These are phyloP conservation scores for Myxozyma sirexii DNA, from an alignment of 805 yeast genomes.

Conservation along the genomic window DNA sequence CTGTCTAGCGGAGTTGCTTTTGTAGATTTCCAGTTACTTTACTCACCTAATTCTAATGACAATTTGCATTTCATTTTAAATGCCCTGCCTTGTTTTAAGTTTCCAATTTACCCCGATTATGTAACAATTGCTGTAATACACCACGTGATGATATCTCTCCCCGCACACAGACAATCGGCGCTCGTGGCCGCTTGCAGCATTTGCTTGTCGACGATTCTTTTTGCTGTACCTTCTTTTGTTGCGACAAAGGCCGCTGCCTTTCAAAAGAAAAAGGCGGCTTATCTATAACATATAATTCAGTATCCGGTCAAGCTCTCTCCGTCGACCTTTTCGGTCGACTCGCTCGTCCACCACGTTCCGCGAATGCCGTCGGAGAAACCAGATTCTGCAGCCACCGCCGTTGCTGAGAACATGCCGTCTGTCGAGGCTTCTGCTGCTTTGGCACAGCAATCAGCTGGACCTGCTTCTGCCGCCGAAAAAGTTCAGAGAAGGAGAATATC, in stretches of 20 bases:
- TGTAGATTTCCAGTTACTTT: not conserved
- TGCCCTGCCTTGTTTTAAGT: too few species aligned
- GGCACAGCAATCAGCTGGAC: not conserved
- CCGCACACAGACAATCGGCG: too few species aligned
- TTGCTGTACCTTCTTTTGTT: not conserved
- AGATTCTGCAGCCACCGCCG: slow-evolving; percentile 5
- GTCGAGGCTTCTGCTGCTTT: too few species aligned
- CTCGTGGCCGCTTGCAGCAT: not conserved
- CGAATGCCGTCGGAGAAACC: slow-evolving; percentile 11
- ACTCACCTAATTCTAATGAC: too few species aligned
- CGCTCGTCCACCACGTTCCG: slow-evolving; percentile 17
- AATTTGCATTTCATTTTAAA: too few species aligned
- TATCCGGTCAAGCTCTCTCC: slow-evolving; percentile 15
- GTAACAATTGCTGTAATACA: not conserved
- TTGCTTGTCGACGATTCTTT: not conserved
- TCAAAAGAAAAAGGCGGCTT: too few species aligned
- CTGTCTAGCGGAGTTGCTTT: not conserved
- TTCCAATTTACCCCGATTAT: not conserved
- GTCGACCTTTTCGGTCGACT: slow-evolving; percentile 17
- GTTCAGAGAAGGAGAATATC: slow-evolving; percentile 32
- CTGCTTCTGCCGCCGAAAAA: not conserved
- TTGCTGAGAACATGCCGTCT: not conserved
- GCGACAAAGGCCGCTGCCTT: not conserved
- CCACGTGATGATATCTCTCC: not conserved
- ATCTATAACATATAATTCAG: not conserved